Base-by-base conservation (phyloP, 495 filamentous ascomycete species). In the Talaromyces trachyspermus region DNA sequence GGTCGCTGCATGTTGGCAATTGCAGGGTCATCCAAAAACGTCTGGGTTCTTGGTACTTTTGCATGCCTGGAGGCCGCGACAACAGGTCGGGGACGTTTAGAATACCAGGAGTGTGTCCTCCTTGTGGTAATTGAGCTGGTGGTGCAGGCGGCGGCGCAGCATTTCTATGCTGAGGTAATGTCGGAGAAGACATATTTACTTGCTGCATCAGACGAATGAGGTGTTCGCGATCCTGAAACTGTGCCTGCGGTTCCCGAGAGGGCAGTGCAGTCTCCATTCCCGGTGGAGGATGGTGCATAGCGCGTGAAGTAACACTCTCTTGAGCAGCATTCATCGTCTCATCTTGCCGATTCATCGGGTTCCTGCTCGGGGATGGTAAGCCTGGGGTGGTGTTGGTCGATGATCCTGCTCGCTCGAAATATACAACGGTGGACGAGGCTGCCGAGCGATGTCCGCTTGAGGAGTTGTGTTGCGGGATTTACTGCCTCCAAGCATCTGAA, bases 401-500 rank as follows among this genome's bases (percentile, higher is more conserved):
- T n/a, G n/a, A 19, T 54, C 48, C 35, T 61, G 63, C 15, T 52
- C 54, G 19, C 72, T 68, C 38, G 69, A 62, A 7, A 52, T 43
- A 49, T 64, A 44, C 11, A 63, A 58, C 6, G 58, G 47, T 19
- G 56, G 53, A 7, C 59, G 62, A 41, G 60, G 55, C 33, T 59
- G 51, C 36, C 68, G 65, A 12, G 43, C 25, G 23, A 49, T 54
- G 33, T 57, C 57, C 19, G 66, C 60, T 25, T 69, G 61, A 44
- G 71, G 69, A 4, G 71, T 74, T 17, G 56, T 50, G 53, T 63
- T 72, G 38, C 59, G 57, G 3, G 69, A 71, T 29, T 62, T 68
- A 33, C 63, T 72, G 5, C 58, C 59, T 14, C 75, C 74, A 29
- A 98, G 78, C 76, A 96, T 94, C 50, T 86, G 78, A 25, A 98